Evolutionary conservation across 192 early-diverging fungal genomes (phyloP).

Genomic region (Linnemannia hyalina): DNA sequence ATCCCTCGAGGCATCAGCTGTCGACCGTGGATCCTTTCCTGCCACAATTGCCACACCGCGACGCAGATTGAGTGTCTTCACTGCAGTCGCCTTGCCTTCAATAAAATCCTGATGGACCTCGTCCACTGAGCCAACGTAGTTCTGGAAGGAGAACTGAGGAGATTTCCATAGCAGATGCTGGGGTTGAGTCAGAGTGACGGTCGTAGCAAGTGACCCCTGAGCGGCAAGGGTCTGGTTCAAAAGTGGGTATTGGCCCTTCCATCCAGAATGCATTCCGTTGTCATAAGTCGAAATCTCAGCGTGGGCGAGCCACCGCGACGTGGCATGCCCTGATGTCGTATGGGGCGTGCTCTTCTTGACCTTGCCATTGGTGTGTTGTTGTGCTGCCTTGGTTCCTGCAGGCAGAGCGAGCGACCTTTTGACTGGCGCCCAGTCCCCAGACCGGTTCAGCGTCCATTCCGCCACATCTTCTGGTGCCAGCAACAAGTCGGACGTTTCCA

Average conservation of each 20-base stretch:
- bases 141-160: slow-evolving; percentile 66
- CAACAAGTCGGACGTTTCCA: slow-evolving; percentile 64
- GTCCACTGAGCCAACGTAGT: slow-evolving; percentile 50
- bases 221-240: slow-evolving; percentile 48
- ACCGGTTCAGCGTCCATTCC: slow-evolving; percentile 66
- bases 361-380: slow-evolving; percentile 12
- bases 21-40: slow-evolving; percentile 54
- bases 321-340: slow-evolving; percentile 11
- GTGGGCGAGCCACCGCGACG: slow-evolving; percentile 60
- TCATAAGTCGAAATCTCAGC: slow-evolving; percentile 69
- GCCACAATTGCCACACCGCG: slow-evolving; percentile 56
- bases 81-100: slow-evolving; percentile 55
- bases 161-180: slow-evolving; percentile 62
- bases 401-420: slow-evolving; percentile 36
- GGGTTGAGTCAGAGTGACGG: slow-evolving; percentile 48
- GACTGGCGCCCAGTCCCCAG: slow-evolving; percentile 63
- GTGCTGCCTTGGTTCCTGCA: background rate
- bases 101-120: slow-evolving; percentile 43
- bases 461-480: slow-evolving; percentile 69
- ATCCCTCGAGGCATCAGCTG: slow-evolving; percentile 10
- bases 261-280: slow-evolving; percentile 50
- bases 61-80: slow-evolving; percentile 60
- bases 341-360: slow-evolving; percentile 13
- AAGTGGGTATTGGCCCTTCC: slow-evolving; percentile 55
- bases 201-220: slow-evolving; percentile 26